Percentiles rank a stretch among this genome's conserved stretches.
phyloP scores from a whole-genome alignment of 139 green algal species.

The Coelastrella sp. region DNA sequence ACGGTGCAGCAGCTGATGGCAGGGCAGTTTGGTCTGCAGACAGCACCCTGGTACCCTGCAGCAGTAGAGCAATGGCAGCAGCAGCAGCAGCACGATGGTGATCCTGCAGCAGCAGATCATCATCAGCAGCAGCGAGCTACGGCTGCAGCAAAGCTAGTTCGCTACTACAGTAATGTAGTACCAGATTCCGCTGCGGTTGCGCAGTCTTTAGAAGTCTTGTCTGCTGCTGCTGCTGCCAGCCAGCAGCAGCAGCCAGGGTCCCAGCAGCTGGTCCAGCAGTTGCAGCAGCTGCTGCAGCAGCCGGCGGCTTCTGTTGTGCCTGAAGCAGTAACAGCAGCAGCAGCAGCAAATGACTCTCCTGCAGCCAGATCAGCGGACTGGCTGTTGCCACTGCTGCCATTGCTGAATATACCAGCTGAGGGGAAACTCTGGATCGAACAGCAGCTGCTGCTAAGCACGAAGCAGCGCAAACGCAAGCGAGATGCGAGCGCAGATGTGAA shows the following conservation, averaged over 20 bases:
- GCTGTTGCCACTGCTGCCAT: not conserved
- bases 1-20: not conserved
- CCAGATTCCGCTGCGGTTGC: conserved; percentile 6
- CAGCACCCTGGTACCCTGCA: not conserved
- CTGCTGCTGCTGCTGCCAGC: conserved; percentile 5
- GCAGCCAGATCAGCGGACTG: not conserved
- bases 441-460: conserved; percentile 8
- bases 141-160: not conserved
- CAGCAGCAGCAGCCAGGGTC: conserved; percentile 18
- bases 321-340: not conserved
- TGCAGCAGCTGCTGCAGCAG: conserved; percentile 35
- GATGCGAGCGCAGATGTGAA: no score
- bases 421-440: not conserved
- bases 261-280: not conserved
- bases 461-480: no score
- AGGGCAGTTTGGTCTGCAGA: not conserved
- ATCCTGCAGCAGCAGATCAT: conserved; percentile 20
- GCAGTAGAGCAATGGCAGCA: not conserved
- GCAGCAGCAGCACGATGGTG: not conserved
- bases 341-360: no score
- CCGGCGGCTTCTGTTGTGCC: not conserved
- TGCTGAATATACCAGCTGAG: not conserved
- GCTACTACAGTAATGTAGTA: conserved; percentile 11
- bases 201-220: not conserved
- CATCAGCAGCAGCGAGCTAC: conserved; percentile 25